Evolutionary conservation across 345 rosid genomes (phyloP), one percentile per base, ranked within the genome.

Genomic region (Arabidopsis suecica): DNA sequence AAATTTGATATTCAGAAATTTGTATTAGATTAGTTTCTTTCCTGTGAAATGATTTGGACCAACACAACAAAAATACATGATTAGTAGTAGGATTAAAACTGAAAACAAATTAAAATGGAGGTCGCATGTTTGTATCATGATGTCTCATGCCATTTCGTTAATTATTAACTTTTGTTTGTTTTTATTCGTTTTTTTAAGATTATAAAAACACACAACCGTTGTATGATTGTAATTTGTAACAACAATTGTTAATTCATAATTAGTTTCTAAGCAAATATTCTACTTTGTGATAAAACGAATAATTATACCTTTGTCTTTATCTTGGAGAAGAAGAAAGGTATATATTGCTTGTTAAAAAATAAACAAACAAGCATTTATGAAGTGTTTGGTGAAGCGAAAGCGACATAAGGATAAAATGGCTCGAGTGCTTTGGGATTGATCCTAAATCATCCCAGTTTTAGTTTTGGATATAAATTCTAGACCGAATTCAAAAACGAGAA

Each of bases 301-400:
- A 34, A 62, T 25, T 55, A 38, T 48, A 38, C 47, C 3, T 77
- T 47, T 63, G 55, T 70, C 9, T 55, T 9, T 77, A 64, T 4
- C 71, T 76, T 69, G 75, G 65, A 44, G 38, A 58, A 7, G 16
- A 64, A 38, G 76, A 40, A 71, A 64, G 72, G 72, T 64, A 28
- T 28, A 28, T 28, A 48, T 76, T 54, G 33, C 36, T 34, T 41
- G 9, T 5, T 56, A 14, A 30, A 18, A 71, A 36, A 14, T 20
- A 13, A 6, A 16, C 1, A n/a, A 9, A 32, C 0, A 28, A 28
- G 14, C 16, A 42, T 63, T 32, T 42, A 6, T 25, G 20, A 11
- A 65, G 59, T 47, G 60, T 45, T 50, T 41, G 64, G 54, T 69
- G 56, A 45, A 44, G 56, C 5, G 74, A 57, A 58, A 69, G 54